Evolutionary conservation across 2,329 filamentous ascomycete species (phyloP), one percentile per base, ranked within the genome.

Genomic region (Grosmannia serpens): DNA sequence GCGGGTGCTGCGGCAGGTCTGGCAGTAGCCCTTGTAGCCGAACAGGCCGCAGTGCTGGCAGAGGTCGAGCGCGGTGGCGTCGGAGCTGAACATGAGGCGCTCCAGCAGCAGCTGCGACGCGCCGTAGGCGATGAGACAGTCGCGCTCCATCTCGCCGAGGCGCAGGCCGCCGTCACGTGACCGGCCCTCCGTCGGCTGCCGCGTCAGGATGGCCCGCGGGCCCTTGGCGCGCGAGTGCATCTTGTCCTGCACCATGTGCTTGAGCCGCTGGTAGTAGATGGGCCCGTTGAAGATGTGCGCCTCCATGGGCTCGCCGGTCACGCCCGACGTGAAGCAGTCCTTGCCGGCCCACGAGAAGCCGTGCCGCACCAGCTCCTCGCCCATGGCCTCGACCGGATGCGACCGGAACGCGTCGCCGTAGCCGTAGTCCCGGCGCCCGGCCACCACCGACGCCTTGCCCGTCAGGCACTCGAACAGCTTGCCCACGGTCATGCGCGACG

Each of bases 221-320:
- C 95, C 95, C 17, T 90, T 86, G 2, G 92, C 86, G 62, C 94
- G 89, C 35, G 89, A 92, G 74, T 99, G 94, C 94, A 99, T 97
- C 76, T 99, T 99, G 71, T 99, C 94, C 72, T 97, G 91, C 4
- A 99, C 94, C 94, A 99, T 99, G 80, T 99, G 94, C 81, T 99
- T 99, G 64, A 99, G 83, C 65, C 96, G 95, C 77, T 99, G 94
- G 77, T 99, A 99, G 77, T 96, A 99, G 73, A 99, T 99, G 13
- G 94, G 94, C 0, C 94, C 94, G 70, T 95, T 96, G 79, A 97
- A 99, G 69, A 99, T 91, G 74, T 97, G 97, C 15, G 91, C 91
- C 63, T 95, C 91, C 7, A 97, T 79, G 0, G 89, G 84, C 73
- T 99, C 94, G 66, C 94, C 95, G 0, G 94, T 97, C 69, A 96